phyloP scores from a whole-genome alignment of 225 moss, liverwort and hornwort genomes.

The Anthoceros angustus region DNA sequence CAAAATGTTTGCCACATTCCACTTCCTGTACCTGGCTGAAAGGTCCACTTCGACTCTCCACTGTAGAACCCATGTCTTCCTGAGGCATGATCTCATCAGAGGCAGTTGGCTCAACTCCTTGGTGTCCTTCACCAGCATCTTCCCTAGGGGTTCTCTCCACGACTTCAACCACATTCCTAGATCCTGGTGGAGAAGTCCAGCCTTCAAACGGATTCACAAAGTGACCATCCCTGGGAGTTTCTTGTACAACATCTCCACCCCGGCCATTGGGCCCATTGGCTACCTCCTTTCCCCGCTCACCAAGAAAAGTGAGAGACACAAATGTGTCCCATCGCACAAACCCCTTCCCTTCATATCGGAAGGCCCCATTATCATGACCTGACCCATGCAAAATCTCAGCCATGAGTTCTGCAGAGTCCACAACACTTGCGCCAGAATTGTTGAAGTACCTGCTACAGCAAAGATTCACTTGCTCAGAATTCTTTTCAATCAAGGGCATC shows the following conservation, averaged over 20 bases:
- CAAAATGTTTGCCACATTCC: not conserved
- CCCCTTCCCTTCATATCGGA: not conserved
- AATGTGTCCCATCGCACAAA: not conserved
- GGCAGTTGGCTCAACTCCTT: not conserved
- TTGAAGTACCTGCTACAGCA: not conserved
- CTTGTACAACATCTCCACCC: not conserved
- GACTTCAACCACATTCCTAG: too few relatives aligned
- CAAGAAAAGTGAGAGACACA: not conserved
- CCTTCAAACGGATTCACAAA: not conserved
- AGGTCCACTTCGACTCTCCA: not conserved
- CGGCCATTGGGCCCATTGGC: not conserved
- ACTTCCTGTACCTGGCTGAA: not conserved
- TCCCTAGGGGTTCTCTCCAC: not conserved
- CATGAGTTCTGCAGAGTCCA: not conserved
- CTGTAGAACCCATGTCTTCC: not conserved
- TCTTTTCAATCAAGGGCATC: too few relatives aligned
- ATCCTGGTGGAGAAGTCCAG: not conserved
- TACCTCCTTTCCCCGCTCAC: not conserved
- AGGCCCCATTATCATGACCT: not conserved
- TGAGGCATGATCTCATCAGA: not conserved
- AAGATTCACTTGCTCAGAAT: not conserved
- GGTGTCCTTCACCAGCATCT: not conserved
- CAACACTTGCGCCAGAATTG: not conserved
- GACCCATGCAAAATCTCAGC: constrained; percentile 2
- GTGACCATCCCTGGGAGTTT: not conserved